Evolutionary conservation across 164 flowering plant genomes (phyloP).

Genomic region (Litsea cubeba): DNA sequence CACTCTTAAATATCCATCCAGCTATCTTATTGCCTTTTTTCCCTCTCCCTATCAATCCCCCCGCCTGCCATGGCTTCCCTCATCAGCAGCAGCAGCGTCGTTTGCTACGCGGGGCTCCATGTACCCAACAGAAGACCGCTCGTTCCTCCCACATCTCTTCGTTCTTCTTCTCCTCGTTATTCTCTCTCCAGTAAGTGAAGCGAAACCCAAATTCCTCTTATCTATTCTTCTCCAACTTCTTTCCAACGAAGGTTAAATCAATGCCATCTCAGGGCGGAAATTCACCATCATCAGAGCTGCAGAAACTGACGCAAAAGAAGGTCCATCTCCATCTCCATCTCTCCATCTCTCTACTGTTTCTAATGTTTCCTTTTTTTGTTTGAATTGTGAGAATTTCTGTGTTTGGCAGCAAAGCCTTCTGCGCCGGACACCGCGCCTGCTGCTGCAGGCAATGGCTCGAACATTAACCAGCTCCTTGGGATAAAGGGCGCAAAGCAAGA

Average conservation of each 20-base stretch:
- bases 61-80: background rate
- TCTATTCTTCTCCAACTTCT: background rate
- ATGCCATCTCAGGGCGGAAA: constrained; percentile 37
- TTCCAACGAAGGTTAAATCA: background rate
- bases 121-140: background rate
- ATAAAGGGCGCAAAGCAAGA: constrained; percentile 91
- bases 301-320: constrained; percentile 67
- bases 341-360: background rate
- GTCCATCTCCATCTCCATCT: constrained; percentile 19
- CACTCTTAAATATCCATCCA: background rate
- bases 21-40: background rate
- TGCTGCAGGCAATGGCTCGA: constrained; percentile 42
- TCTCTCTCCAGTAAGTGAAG: background rate
- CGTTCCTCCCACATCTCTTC: background rate
- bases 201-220: background rate
- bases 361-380: background rate
- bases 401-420: constrained; percentile 30
- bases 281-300: constrained; percentile 52
- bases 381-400: background rate
- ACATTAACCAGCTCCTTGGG: constrained; percentile 87
- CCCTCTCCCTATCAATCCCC: background rate
- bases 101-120: background rate
- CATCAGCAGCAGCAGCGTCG: no score
- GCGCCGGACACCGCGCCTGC: constrained; percentile 75
- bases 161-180: background rate